Conservation (phyloP, 2,329 filamentous ascomycete genomes). For the Beauveria caledonica region DNA sequence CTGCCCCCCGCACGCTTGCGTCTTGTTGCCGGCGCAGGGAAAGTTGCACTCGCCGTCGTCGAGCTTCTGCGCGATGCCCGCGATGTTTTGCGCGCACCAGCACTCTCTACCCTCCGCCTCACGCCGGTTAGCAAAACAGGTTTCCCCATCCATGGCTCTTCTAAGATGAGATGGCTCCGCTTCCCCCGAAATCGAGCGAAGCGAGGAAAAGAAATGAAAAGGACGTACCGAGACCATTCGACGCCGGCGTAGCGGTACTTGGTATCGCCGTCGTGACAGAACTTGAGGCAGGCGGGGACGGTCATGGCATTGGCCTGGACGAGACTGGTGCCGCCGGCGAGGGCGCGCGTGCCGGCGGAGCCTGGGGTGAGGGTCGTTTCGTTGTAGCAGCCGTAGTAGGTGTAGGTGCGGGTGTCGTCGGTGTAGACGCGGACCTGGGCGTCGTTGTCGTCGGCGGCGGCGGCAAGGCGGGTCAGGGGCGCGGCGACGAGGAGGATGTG, state of each 20-base stretch:
- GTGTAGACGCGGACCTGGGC: conserved; percentile 24
- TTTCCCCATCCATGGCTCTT: neutral
- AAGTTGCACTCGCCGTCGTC: conserved; percentile 40
- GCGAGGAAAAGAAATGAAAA: neutral
- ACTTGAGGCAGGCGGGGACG: conserved; percentile 40
- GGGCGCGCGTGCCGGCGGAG: conserved; percentile 37
- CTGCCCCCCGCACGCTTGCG: conserved; percentile 45
- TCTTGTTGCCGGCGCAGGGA: conserved; percentile 44
- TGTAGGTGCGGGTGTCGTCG: conserved; percentile 30
- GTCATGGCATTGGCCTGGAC: conserved; percentile 41
- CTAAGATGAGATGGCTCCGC: too few species aligned
- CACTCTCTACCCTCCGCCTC: conserved; percentile 38
- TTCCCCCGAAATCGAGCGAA: neutral
- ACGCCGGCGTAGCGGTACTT: conserved; percentile 44
- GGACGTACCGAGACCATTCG: conserved; percentile 40
- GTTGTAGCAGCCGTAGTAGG: conserved; percentile 50
- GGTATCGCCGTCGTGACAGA: conserved; percentile 34
- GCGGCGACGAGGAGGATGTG: neutral
- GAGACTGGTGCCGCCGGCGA: conserved; percentile 34
- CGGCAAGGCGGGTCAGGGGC: neutral
- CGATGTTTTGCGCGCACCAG: conserved; percentile 48
- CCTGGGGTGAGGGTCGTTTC: conserved; percentile 41
- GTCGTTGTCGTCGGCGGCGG: neutral
- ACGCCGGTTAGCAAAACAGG: neutral
- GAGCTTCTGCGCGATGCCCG: conserved; percentile 36